Base-by-base conservation (phyloP, 306 rosid genomes). In the Quillaja saponaria region DNA sequence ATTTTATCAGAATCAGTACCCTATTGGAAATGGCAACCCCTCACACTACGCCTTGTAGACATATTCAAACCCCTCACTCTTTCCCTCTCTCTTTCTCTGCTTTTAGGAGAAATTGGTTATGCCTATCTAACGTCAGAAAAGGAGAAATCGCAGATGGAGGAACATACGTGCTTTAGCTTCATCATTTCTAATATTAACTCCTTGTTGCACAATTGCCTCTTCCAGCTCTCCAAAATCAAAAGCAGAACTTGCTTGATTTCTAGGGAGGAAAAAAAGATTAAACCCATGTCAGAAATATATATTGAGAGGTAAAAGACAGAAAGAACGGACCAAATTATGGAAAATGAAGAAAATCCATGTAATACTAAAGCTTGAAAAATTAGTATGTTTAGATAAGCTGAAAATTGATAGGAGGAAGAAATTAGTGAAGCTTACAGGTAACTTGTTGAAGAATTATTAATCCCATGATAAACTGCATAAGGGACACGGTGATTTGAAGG, bases 101-200 rank as follows among this genome's bases (percentile, higher is more conserved):
- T 67, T 73, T 75, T 61, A 58, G 55, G 49, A 64, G 52, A 49
- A 72, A 76, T 81, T 78, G 77, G 73, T 78, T 75, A 61, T 74
- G 73, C 64, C 57, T 69, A 51, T 74, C 77, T 57, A 60, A 68
- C 72, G 78, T 77, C 83, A 82, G 57, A 51, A 77, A 62, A 64
- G 35, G 41, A 65, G 20, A 59, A 47, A 49, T 12, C 38, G 61
- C 17, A 67, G 46, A 37, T 66, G 10, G 63, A 66, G 56, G 18
- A 55, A 67, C 74, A 59, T 76, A 82, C 90, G 28, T 88, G 90
- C 75, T 88, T 82, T 85, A 69, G 81, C 75, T 81, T 86, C 96
- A 82, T 92, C 87, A 80, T 89, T 82, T 78, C 84, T 58, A 40
- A 76, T 20, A 65, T 70, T 66, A 35, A 79, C 71, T 25, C 80